Percentiles rank a stretch among this genome's conserved stretches.
Evolutionary conservation across 805 yeast genomes (phyloP).

Genomic region (Crinitomyces ghanaensis): DNA sequence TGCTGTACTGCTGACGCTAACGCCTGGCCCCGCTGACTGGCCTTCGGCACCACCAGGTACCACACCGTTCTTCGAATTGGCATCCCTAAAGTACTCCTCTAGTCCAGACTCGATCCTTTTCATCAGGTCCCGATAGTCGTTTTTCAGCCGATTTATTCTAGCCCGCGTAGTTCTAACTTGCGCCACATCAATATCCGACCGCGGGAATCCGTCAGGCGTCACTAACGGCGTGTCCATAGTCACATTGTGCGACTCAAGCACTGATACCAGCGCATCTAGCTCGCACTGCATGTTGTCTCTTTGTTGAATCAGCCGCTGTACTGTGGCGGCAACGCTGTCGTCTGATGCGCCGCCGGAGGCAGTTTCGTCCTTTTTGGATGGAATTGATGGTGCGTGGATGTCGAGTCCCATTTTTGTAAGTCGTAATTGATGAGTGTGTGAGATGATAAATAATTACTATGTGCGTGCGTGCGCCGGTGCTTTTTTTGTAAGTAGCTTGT

Average conservation of each 20-base stretch:
- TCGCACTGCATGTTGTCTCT: slow-evolving; percentile 31
- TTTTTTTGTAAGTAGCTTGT: too few species aligned
- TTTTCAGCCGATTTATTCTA: slow-evolving; percentile 53
- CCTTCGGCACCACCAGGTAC: background rate
- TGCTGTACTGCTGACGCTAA: slow-evolving; percentile 1
- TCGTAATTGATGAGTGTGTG: too few species aligned
- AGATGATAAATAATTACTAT: too few species aligned
- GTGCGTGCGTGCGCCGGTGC: too few species aligned
- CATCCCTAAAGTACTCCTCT: slow-evolving; percentile 26
- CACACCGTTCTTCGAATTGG: background rate
- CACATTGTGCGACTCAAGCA: slow-evolving; percentile 35
- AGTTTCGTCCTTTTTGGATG: too few species aligned
- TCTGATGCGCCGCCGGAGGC: too few species aligned
- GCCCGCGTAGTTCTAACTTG: slow-evolving; percentile 50
- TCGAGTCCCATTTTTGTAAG: too few species aligned
- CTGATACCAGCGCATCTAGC: slow-evolving; percentile 31
- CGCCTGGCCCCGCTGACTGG: background rate
- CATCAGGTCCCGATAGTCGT: slow-evolving; percentile 50
- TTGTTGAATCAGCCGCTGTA: slow-evolving; percentile 10
- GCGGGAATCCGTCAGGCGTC: slow-evolving; percentile 72
- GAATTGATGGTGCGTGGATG: too few species aligned
- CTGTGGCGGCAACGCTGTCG: too few species aligned
- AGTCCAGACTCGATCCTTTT: slow-evolving; percentile 37
- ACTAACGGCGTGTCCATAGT: slow-evolving; percentile 58
- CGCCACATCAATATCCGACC: slow-evolving; percentile 72